Conservation (phyloP, 73 alveolate genomes). For the Tetrahymena thermophila region DNA sequence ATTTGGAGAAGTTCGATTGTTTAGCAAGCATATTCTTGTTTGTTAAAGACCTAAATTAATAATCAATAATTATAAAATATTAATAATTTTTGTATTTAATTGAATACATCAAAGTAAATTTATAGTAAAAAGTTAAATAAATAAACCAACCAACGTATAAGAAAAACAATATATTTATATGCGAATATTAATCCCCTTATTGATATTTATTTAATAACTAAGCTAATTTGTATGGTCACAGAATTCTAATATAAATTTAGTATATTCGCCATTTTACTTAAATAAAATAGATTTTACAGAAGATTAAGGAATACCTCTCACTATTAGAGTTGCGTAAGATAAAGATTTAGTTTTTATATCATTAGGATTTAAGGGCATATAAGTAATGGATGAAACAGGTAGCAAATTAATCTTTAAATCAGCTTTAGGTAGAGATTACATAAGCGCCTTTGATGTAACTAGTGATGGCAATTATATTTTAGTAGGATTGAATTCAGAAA, state of each 20-base stretch:
- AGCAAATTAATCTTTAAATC: neutral
- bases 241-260: neutral
- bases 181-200: neutral
- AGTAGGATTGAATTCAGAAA: neutral
- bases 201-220: neutral
- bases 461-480: neutral
- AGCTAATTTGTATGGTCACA: neutral
- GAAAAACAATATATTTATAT: no score
- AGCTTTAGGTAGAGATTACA: neutral
- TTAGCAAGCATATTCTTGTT: no score
- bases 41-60: no score
- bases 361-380: neutral
- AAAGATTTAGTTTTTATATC: neutral
- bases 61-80: no score
- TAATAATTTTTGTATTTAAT: no score
- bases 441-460: neutral
- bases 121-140: no score
- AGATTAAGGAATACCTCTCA: neutral
- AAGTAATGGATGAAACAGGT: neutral
- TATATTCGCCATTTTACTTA: neutral
- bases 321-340: neutral
- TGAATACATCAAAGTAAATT: no score
- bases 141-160: no score
- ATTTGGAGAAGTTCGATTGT: no score
- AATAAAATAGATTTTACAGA: neutral